phyloP scores from a whole-genome alignment of 1,139 yeast genomes.

The Lodderomyces pseudojiufengensis region DNA sequence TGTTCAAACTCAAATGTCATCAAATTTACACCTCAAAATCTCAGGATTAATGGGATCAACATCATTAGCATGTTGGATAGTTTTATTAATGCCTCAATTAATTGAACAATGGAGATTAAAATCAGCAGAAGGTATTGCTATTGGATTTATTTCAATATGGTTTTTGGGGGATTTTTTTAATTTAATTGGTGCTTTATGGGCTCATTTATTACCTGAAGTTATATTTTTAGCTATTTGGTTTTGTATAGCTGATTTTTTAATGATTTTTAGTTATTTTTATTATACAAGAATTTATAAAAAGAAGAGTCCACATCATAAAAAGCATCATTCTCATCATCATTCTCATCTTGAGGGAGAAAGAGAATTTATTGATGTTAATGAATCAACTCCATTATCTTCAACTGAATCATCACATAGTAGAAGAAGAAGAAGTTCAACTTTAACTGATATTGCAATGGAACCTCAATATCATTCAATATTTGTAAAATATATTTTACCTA shows the following conservation, averaged over 20 bases:
- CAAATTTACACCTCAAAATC: no score
- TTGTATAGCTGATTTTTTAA: conserved; percentile 62
- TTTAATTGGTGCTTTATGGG: conserved; percentile 69
- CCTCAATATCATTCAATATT: conserved; percentile 44
- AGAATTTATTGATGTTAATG: conserved; percentile 4
- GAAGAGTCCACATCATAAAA: conserved; percentile 20
- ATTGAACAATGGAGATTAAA: conserved; percentile 78
- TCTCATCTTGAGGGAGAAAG: conserved; percentile 3
- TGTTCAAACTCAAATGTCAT: no score
- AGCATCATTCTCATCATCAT: conserved; percentile 8
- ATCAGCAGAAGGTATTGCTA: conserved; percentile 76
- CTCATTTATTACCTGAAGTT: conserved; percentile 66
- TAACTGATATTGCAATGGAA: conserved; percentile 44
- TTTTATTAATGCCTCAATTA: conserved; percentile 73
- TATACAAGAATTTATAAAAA: conserved; percentile 44
- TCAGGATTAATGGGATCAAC: conserved; percentile 63
- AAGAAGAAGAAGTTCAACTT: conserved; percentile 43
- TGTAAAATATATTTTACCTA: conserved; percentile 54
- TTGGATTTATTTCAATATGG: conserved; percentile 69
- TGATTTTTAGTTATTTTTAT: conserved; percentile 60
- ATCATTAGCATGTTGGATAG: conserved; percentile 74
- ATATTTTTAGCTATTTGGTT: conserved; percentile 71
- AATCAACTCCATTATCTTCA: conserved; percentile 7
- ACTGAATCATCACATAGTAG: conserved; percentile 16
- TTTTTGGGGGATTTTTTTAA: conserved; percentile 70